Conservation (phyloP, 768 basidiomycete genomes). For the Naematelia encephala region DNA sequence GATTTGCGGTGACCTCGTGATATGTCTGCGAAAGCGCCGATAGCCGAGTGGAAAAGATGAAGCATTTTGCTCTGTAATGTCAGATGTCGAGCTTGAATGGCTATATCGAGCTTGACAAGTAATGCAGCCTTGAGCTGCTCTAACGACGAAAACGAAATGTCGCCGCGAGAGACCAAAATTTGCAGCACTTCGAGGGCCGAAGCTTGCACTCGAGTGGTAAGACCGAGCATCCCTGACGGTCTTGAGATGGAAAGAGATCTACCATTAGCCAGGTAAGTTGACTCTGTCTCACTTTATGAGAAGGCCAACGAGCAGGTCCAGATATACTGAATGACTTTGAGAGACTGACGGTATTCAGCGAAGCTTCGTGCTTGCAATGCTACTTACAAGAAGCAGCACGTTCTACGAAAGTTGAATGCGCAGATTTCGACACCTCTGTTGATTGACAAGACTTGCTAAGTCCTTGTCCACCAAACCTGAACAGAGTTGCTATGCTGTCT, state of each 20-base stretch:
- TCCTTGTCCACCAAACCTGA: constrained; percentile 84
- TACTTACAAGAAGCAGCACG: constrained; percentile 17
- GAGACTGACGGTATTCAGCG: background rate
- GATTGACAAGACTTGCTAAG: constrained; percentile 71
- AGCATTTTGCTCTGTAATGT: constrained; percentile 91
- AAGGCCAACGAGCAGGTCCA: constrained; percentile 42
- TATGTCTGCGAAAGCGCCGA: constrained; percentile 50
- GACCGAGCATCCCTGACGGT: background rate
- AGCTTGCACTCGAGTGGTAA: constrained; percentile 59
- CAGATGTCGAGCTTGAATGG: constrained; percentile 65
- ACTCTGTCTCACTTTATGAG: constrained; percentile 62
- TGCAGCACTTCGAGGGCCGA: constrained; percentile 78
- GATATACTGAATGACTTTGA: constrained; percentile 7
- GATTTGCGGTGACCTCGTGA: constrained; percentile 23
- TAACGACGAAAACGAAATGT: constrained; percentile 62
- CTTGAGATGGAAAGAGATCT: constrained; percentile 6
- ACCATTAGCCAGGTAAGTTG: background rate
- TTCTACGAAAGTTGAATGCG: constrained; percentile 64
- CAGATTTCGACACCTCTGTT: constrained; percentile 63
- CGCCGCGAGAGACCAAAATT: constrained; percentile 73
- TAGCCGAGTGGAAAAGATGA: constrained; percentile 80
- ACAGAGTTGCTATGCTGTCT: constrained; percentile 70
- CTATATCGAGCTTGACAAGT: constrained; percentile 70
- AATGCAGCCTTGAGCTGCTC: constrained; percentile 68
- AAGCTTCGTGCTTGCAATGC: background rate